Evolutionary conservation across 331 rosid genomes (phyloP).

Genomic region (Pyrus hybrid): DNA sequence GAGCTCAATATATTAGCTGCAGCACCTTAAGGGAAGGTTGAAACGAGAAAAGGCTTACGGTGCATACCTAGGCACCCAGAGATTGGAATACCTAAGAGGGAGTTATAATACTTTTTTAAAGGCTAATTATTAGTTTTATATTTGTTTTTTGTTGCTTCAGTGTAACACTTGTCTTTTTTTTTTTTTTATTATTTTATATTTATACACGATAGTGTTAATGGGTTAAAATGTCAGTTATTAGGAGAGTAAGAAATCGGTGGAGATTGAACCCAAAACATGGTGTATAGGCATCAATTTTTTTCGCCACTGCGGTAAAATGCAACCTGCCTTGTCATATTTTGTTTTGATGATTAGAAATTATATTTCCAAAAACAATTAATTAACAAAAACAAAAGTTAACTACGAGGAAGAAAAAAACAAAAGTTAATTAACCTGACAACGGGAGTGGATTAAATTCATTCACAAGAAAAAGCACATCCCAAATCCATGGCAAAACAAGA

Average conservation of each 20-base stretch:
- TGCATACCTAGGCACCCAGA: no score
- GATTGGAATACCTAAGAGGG: background rate
- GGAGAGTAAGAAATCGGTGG: rapidly evolving
- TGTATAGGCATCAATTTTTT: no score
- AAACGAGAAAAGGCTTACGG: no score
- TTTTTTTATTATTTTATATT: no score
- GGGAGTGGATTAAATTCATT: background rate
- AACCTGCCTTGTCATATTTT: background rate
- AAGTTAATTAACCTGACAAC: background rate
- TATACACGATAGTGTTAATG: no score
- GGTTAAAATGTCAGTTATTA: no score
- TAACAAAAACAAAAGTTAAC: background rate
- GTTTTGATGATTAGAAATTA: background rate
- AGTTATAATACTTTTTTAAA: background rate
- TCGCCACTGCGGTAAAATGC: rapidly evolving
- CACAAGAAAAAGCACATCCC: background rate
- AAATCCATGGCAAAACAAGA: conserved; percentile 12
- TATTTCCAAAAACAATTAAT: background rate
- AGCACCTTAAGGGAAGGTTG: no score
- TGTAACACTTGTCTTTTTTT: background rate
- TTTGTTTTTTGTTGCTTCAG: background rate
- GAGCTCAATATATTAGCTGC: no score
- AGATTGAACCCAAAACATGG: no score
- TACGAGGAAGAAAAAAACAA: background rate
- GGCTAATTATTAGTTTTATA: background rate